phyloP scores from a whole-genome alignment of 1,139 yeast species.

The Zygotorulaspora mrakii region DNA sequence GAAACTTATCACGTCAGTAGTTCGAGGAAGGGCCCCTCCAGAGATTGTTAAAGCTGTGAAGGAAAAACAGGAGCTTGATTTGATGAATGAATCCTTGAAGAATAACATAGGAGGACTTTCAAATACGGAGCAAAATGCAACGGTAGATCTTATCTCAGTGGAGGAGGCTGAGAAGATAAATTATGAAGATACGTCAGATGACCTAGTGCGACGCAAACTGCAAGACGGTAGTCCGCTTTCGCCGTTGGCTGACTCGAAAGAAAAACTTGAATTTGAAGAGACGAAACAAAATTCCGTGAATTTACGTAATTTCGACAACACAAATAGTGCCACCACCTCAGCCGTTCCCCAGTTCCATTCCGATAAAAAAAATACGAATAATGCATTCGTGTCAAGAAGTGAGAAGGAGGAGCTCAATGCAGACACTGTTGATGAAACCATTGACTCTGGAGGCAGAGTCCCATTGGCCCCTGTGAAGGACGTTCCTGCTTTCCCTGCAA shows the following conservation, averaged over 20 bases:
- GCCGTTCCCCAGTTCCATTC: background rate
- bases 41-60: slow-evolving; percentile 34
- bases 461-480: background rate
- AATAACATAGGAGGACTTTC: slow-evolving; percentile 8
- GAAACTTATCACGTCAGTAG: slow-evolving; percentile 73
- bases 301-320: background rate
- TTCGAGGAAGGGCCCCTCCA: slow-evolving; percentile 45
- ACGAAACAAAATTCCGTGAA: background rate
- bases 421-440: too few species aligned
- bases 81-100: slow-evolving; percentile 17
- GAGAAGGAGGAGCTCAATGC: too few species aligned
- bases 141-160: background rate
- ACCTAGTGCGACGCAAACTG: background rate
- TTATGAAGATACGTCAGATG: background rate
- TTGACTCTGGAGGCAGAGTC: background rate
- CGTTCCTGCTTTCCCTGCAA: background rate
- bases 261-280: slow-evolving; percentile 5
- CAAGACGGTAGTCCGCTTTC: background rate
- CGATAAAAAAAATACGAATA: background rate
- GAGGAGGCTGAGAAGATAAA: background rate
- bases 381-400: too few species aligned
- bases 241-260: background rate
- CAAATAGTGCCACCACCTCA: background rate
- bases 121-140: background rate
- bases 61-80: slow-evolving; percentile 33